Evolutionary conservation across 768 basidiomycete species (phyloP).

Genomic region (Suillus cothurnatus): DNA sequence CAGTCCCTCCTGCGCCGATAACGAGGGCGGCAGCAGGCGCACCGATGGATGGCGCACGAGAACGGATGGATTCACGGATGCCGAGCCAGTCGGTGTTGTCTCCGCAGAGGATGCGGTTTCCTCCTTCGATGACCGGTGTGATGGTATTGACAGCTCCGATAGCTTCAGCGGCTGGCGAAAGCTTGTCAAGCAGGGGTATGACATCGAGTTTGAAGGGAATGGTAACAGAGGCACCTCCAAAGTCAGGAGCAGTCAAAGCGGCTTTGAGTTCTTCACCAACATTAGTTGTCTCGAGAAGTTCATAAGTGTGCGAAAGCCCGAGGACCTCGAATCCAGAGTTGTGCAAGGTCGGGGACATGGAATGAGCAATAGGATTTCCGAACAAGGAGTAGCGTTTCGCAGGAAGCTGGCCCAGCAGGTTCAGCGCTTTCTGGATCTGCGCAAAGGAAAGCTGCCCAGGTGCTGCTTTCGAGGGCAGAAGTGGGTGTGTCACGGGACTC

Average conservation of each 20-base stretch:
- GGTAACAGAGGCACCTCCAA: conserved; percentile 96
- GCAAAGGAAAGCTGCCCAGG: conserved; percentile 92
- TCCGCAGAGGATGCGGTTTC: conserved; percentile 63
- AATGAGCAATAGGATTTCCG: conserved; percentile 85
- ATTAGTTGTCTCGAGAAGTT: conserved; percentile 69
- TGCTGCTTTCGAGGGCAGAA: conserved; percentile 84
- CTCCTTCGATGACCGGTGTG: conserved; percentile 48
- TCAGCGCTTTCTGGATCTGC: conserved; percentile 81
- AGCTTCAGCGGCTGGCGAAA: conserved; percentile 78
- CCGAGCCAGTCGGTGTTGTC: conserved; percentile 98
- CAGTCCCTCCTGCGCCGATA: conserved; percentile 94
- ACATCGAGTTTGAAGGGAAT: conserved; percentile 95
- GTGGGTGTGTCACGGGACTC: conserved; percentile 88
- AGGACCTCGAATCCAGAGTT: conserved; percentile 83
- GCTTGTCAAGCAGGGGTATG: conserved; percentile 76
- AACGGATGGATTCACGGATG: conserved; percentile 60
- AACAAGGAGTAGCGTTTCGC: conserved; percentile 80
- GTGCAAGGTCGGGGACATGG: conserved; percentile 92
- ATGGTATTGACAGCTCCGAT: conserved; percentile 98
- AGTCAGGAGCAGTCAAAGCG: conserved; percentile 64
- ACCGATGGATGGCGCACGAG: conserved; percentile 40
- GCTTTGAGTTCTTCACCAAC: conserved; percentile 68
- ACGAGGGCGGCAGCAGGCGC: conserved; percentile 63
- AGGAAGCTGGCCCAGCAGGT: conserved; percentile 80
- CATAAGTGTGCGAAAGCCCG: conserved; percentile 84